A percentile compares a stretch with the other conserved stretches of the same genome.
phyloP scores from a whole-genome alignment of 2,329 filamentous ascomycete genomes.

The Lecanicillium sp. region DNA sequence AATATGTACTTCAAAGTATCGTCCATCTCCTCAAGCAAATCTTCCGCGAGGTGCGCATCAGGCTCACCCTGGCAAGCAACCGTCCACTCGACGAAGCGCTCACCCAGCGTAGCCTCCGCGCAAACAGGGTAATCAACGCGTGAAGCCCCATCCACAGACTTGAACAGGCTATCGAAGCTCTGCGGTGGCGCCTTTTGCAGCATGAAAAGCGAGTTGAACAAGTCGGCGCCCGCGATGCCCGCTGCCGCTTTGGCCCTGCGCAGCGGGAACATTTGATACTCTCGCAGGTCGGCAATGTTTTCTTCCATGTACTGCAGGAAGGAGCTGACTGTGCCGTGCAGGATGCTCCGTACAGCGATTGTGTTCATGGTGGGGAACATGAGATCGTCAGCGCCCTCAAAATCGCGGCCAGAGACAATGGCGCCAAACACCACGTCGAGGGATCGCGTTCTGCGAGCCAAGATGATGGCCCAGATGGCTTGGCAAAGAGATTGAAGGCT shows the following conservation, averaged over 20 bases:
- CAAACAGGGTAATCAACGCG: conserved; percentile 77
- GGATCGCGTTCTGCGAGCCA: conserved; percentile 55
- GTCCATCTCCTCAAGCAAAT: conserved; percentile 55
- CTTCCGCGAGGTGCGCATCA: not conserved
- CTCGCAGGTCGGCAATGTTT: conserved; percentile 57
- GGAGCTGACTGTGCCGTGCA: conserved; percentile 60
- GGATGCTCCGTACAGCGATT: conserved; percentile 63
- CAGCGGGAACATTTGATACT: conserved; percentile 72
- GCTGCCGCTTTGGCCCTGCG: conserved; percentile 54
- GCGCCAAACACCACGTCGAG: conserved; percentile 79
- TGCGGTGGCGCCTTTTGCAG: conserved; percentile 36
- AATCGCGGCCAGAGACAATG: conserved; percentile 79
- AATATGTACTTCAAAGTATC: conserved; percentile 52
- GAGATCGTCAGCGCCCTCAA: conserved; percentile 57
- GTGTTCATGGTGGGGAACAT: conserved; percentile 94
- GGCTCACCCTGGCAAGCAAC: conserved; percentile 58
- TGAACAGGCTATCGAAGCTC: conserved; percentile 40
- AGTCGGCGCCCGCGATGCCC: conserved; percentile 27
- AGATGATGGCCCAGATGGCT: conserved; percentile 65
- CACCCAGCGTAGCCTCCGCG: conserved; percentile 66
- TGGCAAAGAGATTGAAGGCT: conserved; percentile 73
- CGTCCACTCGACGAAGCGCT: conserved; percentile 58
- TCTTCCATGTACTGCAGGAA: conserved; percentile 71
- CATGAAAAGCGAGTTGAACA: conserved; percentile 54
- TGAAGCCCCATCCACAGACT: conserved; percentile 57